Evolutionary conservation across 2,329 filamentous ascomycete species (phyloP).

Genomic region (Eutypa lata): DNA sequence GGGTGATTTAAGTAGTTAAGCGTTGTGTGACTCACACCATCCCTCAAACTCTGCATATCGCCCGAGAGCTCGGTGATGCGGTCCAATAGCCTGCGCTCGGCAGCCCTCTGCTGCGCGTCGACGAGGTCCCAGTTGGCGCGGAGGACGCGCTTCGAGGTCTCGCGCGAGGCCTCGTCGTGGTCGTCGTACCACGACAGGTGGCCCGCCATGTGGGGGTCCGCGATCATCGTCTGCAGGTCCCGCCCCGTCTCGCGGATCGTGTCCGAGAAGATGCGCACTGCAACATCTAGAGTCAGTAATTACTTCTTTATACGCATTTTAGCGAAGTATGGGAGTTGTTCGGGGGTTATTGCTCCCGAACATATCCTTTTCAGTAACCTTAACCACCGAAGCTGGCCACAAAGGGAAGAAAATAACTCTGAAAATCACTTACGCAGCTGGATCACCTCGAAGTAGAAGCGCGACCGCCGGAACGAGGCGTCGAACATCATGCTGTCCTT

Average conservation of each 20-base stretch:
- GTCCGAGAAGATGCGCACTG: neutral
- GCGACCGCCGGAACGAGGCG: neutral
- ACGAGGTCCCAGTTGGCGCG: neutral
- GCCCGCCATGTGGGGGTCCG: neutral
- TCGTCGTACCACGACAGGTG: neutral
- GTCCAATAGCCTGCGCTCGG: neutral
- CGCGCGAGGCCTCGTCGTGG: neutral
- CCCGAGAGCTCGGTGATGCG: neutral
- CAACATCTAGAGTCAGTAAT: no score
- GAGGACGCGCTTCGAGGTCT: neutral
- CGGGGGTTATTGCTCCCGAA: no score
- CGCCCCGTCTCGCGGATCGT: neutral
- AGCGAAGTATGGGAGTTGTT: no score
- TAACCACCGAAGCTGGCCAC: no score
- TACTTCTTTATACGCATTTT: no score
- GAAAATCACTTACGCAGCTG: no score
- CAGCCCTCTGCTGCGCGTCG: neutral
- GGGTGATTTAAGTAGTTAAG: no score
- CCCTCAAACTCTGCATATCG: neutral
- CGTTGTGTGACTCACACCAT: neutral
- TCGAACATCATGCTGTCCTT: conserved; percentile 1
- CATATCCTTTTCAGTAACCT: no score
- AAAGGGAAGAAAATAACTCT: no score
- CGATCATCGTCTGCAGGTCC: neutral
- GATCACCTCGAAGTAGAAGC: conserved; percentile 1